Evolutionary conservation across 2,329 filamentous ascomycete species (phyloP), one percentile per base, ranked within the genome.

Genomic region (Trichoderma koningiopsis): DNA sequence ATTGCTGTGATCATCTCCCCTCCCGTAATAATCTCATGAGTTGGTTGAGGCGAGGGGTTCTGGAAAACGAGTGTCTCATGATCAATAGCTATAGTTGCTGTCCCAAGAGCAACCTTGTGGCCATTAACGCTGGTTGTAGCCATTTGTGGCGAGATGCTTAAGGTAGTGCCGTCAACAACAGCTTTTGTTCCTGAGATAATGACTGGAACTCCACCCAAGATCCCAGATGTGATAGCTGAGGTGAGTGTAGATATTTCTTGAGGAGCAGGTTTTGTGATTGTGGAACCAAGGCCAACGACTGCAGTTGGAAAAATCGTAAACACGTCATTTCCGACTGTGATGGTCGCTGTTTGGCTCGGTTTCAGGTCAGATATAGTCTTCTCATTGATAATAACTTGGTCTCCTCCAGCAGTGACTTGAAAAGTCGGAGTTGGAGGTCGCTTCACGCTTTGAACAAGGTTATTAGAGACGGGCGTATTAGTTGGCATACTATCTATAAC

Each of bases 251-350:
- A 75, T 11, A 74, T 77, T 2, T 76, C 77, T 2, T 65, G 67
- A 43, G 77, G 77, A 0, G 78, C 73, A 0, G 83, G 83, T 43
- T 85, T 81, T 47, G 75, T 75, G 40, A 87, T 72, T 2, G 82
- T 84, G 19, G 78, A 78, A 24, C 83, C 84, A 57, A 77, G 79
- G 8, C 83, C 85, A 27, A 83, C 71, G 2, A 87, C 78, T 43
- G 79, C 77, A 8, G 79, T 83, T 7, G 85, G 85, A 31, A 81
- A 74, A 58, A 88, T 84, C 22, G 82, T 83, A 70, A 87, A 87
- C 0, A 79, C 80, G 13, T 81, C 78, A 27, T 74, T 77, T 33
- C 76, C 75, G 3, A 85, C 78, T 1, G 80, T 80, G 6, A 86
- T 81, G 2, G 79, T 82, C 14, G 77, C 81, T 0, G 81, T 84